A percentile compares a stretch with the other conserved stretches of the same genome.
phyloP scores from a whole-genome alignment of 2,329 filamentous ascomycete genomes.

The Ceratocystis diversiconidia region DNA sequence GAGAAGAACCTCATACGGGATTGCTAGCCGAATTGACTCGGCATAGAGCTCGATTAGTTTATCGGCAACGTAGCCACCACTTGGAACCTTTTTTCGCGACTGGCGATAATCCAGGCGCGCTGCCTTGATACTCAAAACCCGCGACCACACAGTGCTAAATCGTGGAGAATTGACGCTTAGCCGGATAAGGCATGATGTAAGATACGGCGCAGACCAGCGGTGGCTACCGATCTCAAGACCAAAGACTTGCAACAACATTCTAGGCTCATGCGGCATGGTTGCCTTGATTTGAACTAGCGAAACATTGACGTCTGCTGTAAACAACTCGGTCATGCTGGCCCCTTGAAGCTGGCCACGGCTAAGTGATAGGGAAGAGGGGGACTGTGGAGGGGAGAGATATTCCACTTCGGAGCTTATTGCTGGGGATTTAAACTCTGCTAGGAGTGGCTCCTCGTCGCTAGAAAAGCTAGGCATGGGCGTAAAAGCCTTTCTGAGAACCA shows the following conservation, averaged over 20 bases:
- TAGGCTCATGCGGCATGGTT: conserved; percentile 76
- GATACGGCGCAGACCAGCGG: conserved; percentile 72
- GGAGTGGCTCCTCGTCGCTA: background rate
- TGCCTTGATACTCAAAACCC: conserved; percentile 70
- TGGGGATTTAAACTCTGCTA: conserved; percentile 20
- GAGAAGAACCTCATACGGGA: conserved; percentile 83
- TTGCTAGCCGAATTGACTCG: conserved; percentile 73
- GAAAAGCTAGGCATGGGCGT: conserved; percentile 17
- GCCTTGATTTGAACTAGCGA: conserved; percentile 77
- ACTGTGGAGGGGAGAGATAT: conserved; percentile 28
- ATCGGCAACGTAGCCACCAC: conserved; percentile 49
- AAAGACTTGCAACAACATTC: conserved; percentile 79
- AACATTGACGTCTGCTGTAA: conserved; percentile 70
- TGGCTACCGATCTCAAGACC: conserved; percentile 70
- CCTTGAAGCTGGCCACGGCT: conserved; percentile 10
- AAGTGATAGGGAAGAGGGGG: conserved; percentile 13
- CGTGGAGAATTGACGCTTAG: conserved; percentile 78
- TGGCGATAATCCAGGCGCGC: conserved; percentile 69
- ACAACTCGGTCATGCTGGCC: conserved; percentile 41
- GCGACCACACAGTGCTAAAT: conserved; percentile 71
- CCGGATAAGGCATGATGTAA: conserved; percentile 63
- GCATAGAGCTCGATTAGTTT: conserved; percentile 70
- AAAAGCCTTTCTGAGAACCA: conserved; percentile 42
- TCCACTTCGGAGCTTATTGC: conserved; percentile 18
- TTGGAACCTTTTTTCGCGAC: conserved; percentile 51